Conservation (phyloP, 768 basidiomycete genomes). For the Gelatoporia subvermispora region DNA sequence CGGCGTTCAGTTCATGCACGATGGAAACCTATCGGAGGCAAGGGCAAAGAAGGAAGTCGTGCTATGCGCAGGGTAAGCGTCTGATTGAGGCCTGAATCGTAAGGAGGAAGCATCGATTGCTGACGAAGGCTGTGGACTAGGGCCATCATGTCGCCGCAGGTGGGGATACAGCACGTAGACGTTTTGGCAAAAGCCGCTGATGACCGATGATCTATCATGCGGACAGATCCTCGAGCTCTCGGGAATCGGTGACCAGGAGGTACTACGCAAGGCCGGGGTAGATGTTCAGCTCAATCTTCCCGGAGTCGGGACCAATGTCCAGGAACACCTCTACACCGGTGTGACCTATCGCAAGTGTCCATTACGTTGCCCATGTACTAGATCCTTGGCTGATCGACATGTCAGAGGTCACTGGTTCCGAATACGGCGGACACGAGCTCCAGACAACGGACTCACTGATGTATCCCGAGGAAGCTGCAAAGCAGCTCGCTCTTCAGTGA, state of each 20-base stretch:
- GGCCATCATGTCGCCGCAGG: slow-evolving; percentile 7
- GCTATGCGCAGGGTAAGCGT: slow-evolving; percentile 28
- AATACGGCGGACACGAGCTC: slow-evolving; percentile 1
- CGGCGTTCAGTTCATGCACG: slow-evolving; percentile 31
- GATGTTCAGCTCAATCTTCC: slow-evolving; percentile 55
- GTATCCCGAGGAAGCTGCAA: slow-evolving; percentile 8
- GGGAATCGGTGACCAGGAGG: slow-evolving; percentile 55
- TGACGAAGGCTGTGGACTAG: not conserved
- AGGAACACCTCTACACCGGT: slow-evolving; percentile 11
- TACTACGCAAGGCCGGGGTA: slow-evolving; percentile 47
- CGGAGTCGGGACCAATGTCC: slow-evolving; percentile 64
- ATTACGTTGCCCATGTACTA: no score
- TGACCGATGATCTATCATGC: no score
- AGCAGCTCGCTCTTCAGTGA: slow-evolving; percentile 18
- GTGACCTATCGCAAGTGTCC: slow-evolving; percentile 1
- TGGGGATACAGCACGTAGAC: no score
- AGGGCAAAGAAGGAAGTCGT: slow-evolving; percentile 40
- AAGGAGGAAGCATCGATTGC: not conserved
- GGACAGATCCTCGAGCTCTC: slow-evolving; percentile 28
- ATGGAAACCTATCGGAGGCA: slow-evolving; percentile 22
- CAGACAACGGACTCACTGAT: slow-evolving; percentile 14
- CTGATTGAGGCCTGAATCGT: no score
- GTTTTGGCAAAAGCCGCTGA: no score
- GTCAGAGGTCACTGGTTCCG: slow-evolving; percentile 9
- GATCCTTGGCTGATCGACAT: no score